Base-by-base conservation (phyloP, 352 stramenopile genomes). In the Phytophthora uliginosa region DNA sequence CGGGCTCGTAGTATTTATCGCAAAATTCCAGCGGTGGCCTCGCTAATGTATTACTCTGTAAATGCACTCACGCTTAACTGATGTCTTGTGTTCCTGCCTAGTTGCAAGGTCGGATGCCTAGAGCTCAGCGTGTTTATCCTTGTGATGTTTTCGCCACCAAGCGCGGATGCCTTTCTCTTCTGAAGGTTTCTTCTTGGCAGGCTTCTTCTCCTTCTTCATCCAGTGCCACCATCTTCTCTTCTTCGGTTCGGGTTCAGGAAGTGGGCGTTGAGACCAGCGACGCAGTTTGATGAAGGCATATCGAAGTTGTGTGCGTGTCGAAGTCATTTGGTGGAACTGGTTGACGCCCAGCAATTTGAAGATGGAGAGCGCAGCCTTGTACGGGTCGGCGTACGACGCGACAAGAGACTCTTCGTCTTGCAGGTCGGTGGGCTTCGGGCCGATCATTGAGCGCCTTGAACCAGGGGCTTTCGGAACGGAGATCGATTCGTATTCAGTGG, bases 281-380 rank as follows among this genome's bases (percentile, higher is more conserved):
- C 83, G 77, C 13, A 92, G 60, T 5, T 86, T 82, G 31, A 89
- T 79, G 63, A 94, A 86, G n/a, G 86, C 85, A 50, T 82, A 90
- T 33, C 73, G 76, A 26, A 94, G 77, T 64, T 91, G 82, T 2
- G 86, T 90, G 20, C 74, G 74, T 2, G 74, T 69, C 13, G 84
- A 90, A 7, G 76, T 83, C 86, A 94, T 94, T 15, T 78, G 82
- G 48, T 90, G 83, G 64, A 94, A 91, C 48, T 87, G 79, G 53
- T 92, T 89, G 38, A 90, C 85, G 12, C 81, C 83, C 15, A 92
- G 60, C 34, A 91, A 65, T 54, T 91, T 91, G 74, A 91, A 92
- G 47, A 94, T 83, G 8, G 79, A 92, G 17, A 94, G 68, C 20
- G 83, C 84, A 24, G 87, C 85, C 66, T 92, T 92, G 78, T 91